These are phyloP conservation scores for Hypoxylon trugodes DNA, from an alignment of 495 filamentous ascomycete species.

Conservation along the genomic window DNA sequence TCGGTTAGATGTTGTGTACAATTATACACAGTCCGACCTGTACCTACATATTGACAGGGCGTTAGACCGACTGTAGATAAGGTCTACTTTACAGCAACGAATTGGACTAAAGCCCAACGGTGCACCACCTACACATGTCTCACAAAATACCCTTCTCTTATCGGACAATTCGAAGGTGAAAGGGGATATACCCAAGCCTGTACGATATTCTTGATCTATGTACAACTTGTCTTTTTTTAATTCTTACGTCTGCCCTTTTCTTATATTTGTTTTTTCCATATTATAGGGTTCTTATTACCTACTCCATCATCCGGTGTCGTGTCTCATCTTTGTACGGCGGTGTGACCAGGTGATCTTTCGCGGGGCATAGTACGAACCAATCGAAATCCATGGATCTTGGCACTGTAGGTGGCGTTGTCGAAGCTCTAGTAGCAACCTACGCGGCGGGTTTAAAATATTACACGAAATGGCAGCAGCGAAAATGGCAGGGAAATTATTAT, in stretches of 20 bases:
- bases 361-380: slow-evolving; percentile 16
- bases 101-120: slow-evolving; percentile 1
- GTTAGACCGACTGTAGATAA: slow-evolving; percentile 19
- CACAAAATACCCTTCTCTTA: slow-evolving; percentile 16
- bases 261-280: neutral
- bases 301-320: neutral
- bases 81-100: slow-evolving; percentile 7
- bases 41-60: slow-evolving; percentile 12
- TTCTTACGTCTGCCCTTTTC: neutral
- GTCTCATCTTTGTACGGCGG: slow-evolving; percentile 1
- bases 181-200: neutral
- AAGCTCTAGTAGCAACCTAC: slow-evolving; percentile 43
- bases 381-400: slow-evolving; percentile 41
- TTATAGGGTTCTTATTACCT: neutral
- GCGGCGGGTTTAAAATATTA: slow-evolving; percentile 47
- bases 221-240: neutral
- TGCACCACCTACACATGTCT: slow-evolving; percentile 17
- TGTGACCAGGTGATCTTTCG: slow-evolving; percentile 1
- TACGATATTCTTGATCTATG: neutral
- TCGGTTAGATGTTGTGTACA: neutral
- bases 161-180: slow-evolving; percentile 6
- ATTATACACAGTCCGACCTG: too few species aligned
- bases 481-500: slow-evolving; percentile 39
- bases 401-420: slow-evolving; percentile 45
- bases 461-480: slow-evolving; percentile 45